Conservation (phyloP, 768 basidiomycete genomes). For the Lactarius evosmus region DNA sequence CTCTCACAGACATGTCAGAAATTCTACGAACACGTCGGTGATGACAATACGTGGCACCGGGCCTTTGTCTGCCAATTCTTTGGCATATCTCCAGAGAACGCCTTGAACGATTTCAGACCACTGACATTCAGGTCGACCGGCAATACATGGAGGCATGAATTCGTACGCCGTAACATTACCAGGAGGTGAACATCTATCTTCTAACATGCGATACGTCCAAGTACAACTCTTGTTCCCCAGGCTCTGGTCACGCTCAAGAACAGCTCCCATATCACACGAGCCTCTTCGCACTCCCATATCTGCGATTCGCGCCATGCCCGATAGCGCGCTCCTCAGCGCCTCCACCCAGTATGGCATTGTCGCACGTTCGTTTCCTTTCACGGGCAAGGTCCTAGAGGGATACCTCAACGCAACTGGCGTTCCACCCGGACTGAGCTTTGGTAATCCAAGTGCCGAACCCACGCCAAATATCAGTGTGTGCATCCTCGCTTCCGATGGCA, state of each 20-base stretch:
- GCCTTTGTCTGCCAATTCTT: conserved; percentile 70
- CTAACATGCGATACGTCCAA: background rate
- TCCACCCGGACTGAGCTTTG: conserved; percentile 55
- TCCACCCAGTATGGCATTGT: conserved; percentile 69
- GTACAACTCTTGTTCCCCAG: conserved; percentile 37
- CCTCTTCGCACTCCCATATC: conserved; percentile 61
- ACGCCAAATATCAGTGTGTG: conserved; percentile 63
- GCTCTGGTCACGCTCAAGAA: conserved; percentile 67
- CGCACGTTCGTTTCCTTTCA: conserved; percentile 67
- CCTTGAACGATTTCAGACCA: conserved; percentile 42
- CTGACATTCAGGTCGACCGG: conserved; percentile 56
- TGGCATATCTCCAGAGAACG: conserved; percentile 61
- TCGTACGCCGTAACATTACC: conserved; percentile 53
- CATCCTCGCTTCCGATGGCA: conserved; percentile 56
- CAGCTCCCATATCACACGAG: conserved; percentile 55
- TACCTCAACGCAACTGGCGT: conserved; percentile 63
- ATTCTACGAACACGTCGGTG: conserved; percentile 62
- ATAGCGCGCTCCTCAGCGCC: conserved; percentile 52
- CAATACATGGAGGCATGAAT: conserved; percentile 68
- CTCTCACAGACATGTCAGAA: conserved; percentile 51
- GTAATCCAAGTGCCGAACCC: conserved; percentile 75
- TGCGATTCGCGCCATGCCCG: conserved; percentile 57
- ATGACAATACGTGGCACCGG: conserved; percentile 77
- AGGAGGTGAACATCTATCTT: conserved; percentile 43
- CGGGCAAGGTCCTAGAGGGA: conserved; percentile 65